Evolutionary conservation across 2,329 filamentous ascomycete species (phyloP).

Genomic region (Diaporthe destruens): DNA sequence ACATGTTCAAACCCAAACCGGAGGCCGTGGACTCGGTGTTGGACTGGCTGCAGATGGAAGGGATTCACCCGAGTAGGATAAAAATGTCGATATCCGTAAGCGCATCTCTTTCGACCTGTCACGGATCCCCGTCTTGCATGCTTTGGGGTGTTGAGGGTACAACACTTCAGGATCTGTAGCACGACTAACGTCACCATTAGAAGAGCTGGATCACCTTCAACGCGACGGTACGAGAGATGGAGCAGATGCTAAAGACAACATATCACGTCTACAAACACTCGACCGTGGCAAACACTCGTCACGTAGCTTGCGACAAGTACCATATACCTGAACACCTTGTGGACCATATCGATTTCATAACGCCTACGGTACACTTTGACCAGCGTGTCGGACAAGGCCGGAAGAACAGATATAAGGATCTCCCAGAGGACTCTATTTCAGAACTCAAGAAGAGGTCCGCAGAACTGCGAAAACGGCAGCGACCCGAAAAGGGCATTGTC

Average conservation of each 20-base stretch:
- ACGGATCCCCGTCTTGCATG: too few species aligned
- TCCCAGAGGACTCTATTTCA: constrained; percentile 44
- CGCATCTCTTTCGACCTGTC: too few species aligned
- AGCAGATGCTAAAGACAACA: constrained; percentile 64
- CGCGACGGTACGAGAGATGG: constrained; percentile 65
- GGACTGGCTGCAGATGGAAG: constrained; percentile 65
- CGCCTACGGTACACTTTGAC: constrained; percentile 56
- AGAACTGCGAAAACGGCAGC: constrained; percentile 42
- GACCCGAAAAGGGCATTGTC: constrained; percentile 47
- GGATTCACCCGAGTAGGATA: constrained; percentile 62
- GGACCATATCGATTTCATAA: constrained; percentile 57
- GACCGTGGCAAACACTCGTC: constrained; percentile 48
- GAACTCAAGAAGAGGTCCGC: constrained; percentile 47
- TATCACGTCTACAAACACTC: constrained; percentile 64
- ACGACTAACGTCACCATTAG: too few species aligned
- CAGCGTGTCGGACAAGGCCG: constrained; percentile 48
- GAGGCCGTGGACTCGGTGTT: constrained; percentile 64
- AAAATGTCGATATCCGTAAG: constrained; percentile 58
- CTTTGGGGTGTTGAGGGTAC: too few species aligned
- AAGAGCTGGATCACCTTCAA: constrained; percentile 68
- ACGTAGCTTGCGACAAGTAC: constrained; percentile 58
- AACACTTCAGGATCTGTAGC: too few species aligned
- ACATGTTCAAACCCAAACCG: constrained; percentile 57
- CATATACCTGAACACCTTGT: constrained; percentile 53
- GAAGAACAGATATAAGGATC: constrained; percentile 44